These are phyloP conservation scores for Singerocomus inundabilis DNA, from an alignment of 1,284 basidiomycete genomes.

Conservation along the genomic window DNA sequence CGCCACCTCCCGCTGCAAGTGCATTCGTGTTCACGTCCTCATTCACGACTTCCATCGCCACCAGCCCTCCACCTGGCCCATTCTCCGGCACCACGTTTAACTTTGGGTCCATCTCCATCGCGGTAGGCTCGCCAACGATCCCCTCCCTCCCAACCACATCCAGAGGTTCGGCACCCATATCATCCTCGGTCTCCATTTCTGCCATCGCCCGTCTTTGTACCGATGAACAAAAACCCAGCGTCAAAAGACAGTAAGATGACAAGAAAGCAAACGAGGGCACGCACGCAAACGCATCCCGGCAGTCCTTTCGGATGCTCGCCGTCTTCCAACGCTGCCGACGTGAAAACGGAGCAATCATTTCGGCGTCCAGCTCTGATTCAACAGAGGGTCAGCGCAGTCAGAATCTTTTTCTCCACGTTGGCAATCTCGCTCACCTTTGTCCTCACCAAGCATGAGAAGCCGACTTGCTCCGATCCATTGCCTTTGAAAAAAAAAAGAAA, in stretches of 20 bases:
- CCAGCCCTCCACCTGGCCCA: background rate
- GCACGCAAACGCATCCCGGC: slow-evolving; percentile 49
- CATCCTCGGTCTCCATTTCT: slow-evolving; percentile 48
- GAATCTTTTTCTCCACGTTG: background rate
- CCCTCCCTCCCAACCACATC: slow-evolving; percentile 18
- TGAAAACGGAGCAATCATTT: slow-evolving; percentile 44
- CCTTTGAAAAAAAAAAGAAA: no score
- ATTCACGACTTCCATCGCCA: slow-evolving; percentile 1
- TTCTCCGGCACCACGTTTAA: background rate
- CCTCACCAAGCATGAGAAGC: slow-evolving; percentile 56
- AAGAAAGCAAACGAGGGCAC: slow-evolving; percentile 18
- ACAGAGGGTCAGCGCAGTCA: slow-evolving; percentile 2
- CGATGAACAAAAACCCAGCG: no score
- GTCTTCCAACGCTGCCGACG: slow-evolving; percentile 51
- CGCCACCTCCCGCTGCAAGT: background rate
- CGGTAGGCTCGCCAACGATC: background rate
- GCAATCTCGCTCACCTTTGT: slow-evolving; percentile 45
- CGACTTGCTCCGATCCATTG: slow-evolving; percentile 51
- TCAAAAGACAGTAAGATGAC: background rate
- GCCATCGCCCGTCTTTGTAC: slow-evolving; percentile 47
- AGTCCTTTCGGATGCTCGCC: slow-evolving; percentile 41
- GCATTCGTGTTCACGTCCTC: no score
- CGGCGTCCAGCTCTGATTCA: slow-evolving; percentile 47
- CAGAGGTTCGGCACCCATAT: slow-evolving; percentile 6
- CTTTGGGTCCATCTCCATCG: background rate